Evolutionary conservation across 106 monocot species (phyloP).

Genomic region (Gastrodia elata): DNA sequence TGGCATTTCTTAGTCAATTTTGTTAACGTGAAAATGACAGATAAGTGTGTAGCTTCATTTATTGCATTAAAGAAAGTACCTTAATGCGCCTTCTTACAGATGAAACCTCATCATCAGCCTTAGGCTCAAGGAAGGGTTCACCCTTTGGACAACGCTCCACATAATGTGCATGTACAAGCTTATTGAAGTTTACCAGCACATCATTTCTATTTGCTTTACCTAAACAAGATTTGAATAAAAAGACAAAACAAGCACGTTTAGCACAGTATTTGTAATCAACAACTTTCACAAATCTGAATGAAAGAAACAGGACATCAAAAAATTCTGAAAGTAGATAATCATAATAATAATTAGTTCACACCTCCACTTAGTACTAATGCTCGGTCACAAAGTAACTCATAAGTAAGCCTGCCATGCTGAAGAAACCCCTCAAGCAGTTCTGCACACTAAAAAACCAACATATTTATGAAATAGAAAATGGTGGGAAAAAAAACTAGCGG

Average conservation of each 20-base stretch:
- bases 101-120: constrained; percentile 25
- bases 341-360: not conserved
- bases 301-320: constrained; percentile 1
- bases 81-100: constrained; percentile 41
- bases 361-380: constrained; percentile 17
- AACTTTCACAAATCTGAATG: not conserved
- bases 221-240: constrained; percentile 10
- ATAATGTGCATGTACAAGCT: constrained; percentile 59
- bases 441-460: constrained; percentile 34
- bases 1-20: too few species aligned
- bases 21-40: not conserved
- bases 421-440: constrained; percentile 67
- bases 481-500: not conserved
- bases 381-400: constrained; percentile 57
- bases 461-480: not conserved
- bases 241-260: not conserved
- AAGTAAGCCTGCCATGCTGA: constrained; percentile 88
- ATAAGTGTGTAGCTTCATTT: not conserved
- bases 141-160: constrained; percentile 87
- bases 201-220: constrained; percentile 16
- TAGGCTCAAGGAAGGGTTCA: constrained; percentile 60
- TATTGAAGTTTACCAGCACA: constrained; percentile 43
- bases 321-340: not conserved
- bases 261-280: not conserved
- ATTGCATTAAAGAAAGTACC: constrained; percentile 16